These are phyloP conservation scores for Pythium pectinolyticum DNA, from an alignment of 352 stramenopile species.

Conservation along the genomic window DNA sequence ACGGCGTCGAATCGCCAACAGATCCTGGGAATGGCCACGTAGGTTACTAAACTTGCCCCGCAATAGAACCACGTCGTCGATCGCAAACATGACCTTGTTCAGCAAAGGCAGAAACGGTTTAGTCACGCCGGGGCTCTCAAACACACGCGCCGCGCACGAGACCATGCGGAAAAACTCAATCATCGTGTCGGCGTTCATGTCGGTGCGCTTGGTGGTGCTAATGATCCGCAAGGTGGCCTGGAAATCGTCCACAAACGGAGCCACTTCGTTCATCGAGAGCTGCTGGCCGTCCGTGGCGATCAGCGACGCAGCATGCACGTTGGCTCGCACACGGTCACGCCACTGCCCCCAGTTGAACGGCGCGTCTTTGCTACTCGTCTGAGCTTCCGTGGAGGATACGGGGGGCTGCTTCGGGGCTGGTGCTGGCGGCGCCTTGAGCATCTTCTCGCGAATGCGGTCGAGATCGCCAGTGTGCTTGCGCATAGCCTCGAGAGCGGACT, in stretches of 20 bases:
- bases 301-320: neutral
- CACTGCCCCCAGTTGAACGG: neutral
- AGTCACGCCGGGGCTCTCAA: neutral
- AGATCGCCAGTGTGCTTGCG: constrained; percentile 5
- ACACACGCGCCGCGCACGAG: neutral
- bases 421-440: neutral
- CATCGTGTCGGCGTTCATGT: neutral
- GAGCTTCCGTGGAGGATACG: neutral
- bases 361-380: neutral
- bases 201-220: neutral
- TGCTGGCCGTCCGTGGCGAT: neutral
- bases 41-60: neutral
- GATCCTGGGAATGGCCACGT: neutral
- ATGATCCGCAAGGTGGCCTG: neutral
- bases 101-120: neutral
- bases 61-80: neutral
- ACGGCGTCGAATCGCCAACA: neutral
- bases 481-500: neutral
- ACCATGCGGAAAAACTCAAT: neutral
- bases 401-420: too few relatives aligned
- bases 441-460: neutral
- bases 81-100: neutral
- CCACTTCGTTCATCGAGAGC: neutral
- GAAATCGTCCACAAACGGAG: neutral
- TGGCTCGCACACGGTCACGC: neutral